Percentiles rank a stretch among this genome's conserved stretches.
These are phyloP conservation scores for Camellia japonica DNA, from an alignment of 148 eudicot species.

Conservation along the genomic window DNA sequence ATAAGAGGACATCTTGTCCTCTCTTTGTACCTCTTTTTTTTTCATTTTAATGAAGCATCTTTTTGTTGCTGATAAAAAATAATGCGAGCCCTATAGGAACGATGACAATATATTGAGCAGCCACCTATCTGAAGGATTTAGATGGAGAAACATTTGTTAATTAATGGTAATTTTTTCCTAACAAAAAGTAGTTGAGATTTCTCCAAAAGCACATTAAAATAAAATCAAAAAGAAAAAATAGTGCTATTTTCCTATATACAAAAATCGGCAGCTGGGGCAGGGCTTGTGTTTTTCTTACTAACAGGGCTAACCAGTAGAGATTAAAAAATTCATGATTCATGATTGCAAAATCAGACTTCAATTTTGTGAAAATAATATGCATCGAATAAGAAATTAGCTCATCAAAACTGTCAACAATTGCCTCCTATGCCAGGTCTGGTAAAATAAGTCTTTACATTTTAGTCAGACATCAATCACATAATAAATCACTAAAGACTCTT, in stretches of 20 bases:
- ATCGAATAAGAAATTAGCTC: background rate
- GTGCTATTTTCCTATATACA: background rate
- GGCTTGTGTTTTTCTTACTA: background rate
- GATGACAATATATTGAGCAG: background rate
- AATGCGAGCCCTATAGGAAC: background rate
- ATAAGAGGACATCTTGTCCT: no score
- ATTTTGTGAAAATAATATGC: background rate
- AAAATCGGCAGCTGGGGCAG: background rate
- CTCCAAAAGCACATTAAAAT: background rate
- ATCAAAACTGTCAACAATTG: background rate
- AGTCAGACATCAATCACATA: background rate
- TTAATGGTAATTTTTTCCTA: background rate
- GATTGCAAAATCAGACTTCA: background rate
- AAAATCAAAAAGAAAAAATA: background rate
- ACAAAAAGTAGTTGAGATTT: background rate
- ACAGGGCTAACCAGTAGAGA: background rate
- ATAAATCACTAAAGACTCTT: background rate
- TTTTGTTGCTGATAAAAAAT: background rate
- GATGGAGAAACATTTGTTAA: background rate
- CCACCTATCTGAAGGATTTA: background rate
- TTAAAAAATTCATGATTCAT: background rate
- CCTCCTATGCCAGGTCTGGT: background rate
- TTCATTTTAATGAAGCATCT: no score
- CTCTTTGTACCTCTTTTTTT: no score
- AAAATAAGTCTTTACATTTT: background rate